Conservation (phyloP, 2,329 filamentous ascomycete genomes). For the Microdochium bolleyi region DNA sequence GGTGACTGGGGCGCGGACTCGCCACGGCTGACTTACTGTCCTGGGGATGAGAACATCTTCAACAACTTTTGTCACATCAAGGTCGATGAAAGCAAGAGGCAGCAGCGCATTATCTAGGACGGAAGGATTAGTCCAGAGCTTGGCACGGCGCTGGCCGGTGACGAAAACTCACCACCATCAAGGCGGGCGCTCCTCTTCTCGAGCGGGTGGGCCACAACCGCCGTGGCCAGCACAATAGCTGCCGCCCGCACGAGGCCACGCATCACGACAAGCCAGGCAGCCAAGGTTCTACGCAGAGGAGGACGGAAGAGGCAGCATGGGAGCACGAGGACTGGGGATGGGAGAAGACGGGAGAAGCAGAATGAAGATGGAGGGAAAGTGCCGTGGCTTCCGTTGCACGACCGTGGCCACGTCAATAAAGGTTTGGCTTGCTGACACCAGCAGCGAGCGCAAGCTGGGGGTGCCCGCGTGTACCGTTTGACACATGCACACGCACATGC, state of each 20-base stretch:
- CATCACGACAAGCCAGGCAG: background rate
- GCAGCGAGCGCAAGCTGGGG: too few relatives aligned
- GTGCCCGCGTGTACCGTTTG: too few relatives aligned
- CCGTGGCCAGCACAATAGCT: background rate
- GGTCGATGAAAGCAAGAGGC: slow-evolving; percentile 16
- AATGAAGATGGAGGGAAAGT: background rate
- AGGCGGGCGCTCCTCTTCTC: slow-evolving; percentile 1
- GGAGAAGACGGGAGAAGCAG: background rate
- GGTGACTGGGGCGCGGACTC: slow-evolving; percentile 11
- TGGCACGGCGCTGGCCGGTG: background rate
- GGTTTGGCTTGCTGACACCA: too few relatives aligned
- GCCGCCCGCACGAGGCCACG: background rate
- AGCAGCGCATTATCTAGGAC: background rate
- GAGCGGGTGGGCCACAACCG: slow-evolving; percentile 1
- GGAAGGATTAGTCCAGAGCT: background rate
- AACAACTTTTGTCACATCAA: slow-evolving; percentile 10
- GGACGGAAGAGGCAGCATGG: background rate
- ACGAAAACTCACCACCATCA: background rate
- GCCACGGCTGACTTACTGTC: slow-evolving; percentile 12
- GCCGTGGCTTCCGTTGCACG: background rate
- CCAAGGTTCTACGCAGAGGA: background rate
- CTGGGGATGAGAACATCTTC: slow-evolving; percentile 9
- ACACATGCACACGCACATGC: too few relatives aligned
- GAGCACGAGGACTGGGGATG: background rate
- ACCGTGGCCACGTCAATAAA: background rate